Evolutionary conservation across 805 yeast species (phyloP).

Genomic region (Dipodascopsis tothii): DNA sequence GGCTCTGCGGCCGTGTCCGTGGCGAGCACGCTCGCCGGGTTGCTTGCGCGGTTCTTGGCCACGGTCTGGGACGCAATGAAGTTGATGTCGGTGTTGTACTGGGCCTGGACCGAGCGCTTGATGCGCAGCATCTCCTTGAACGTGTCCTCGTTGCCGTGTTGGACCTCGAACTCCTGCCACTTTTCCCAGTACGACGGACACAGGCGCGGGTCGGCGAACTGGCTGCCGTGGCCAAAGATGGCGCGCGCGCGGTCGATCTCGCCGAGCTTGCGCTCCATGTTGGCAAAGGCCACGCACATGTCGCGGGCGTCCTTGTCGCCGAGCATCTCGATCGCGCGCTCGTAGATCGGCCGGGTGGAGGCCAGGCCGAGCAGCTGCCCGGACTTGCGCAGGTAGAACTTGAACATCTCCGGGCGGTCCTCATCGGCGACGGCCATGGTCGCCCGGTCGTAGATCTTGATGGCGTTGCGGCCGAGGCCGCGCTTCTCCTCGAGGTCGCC

Average conservation of each 20-base stretch:
- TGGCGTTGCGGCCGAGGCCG: slow-evolving; percentile 47
- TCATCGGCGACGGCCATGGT: slow-evolving; percentile 29
- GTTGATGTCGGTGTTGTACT: slow-evolving; percentile 26
- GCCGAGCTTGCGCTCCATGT: slow-evolving; percentile 45
- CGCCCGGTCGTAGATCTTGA: slow-evolving; percentile 42
- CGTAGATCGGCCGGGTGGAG: slow-evolving; percentile 44
- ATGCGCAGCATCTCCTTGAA: slow-evolving; percentile 66
- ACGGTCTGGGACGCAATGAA: slow-evolving; percentile 25
- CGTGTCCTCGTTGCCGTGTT: slow-evolving; percentile 60
- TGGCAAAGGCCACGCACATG: slow-evolving; percentile 48
- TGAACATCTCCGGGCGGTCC: slow-evolving; percentile 38
- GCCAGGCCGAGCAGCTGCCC: slow-evolving; percentile 36
- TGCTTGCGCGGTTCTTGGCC: slow-evolving; percentile 6
- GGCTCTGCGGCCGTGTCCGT: background rate
- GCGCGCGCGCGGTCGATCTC: slow-evolving; percentile 59
- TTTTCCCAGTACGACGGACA: slow-evolving; percentile 45
- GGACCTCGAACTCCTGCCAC: slow-evolving; percentile 72
- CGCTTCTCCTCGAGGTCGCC: slow-evolving; percentile 52
- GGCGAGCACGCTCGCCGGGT: too few relatives aligned
- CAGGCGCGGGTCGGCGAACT: slow-evolving; percentile 33
- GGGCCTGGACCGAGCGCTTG: slow-evolving; percentile 41
- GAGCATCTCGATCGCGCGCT: slow-evolving; percentile 44
- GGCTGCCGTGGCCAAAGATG: slow-evolving; percentile 49
- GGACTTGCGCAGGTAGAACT: slow-evolving; percentile 38
- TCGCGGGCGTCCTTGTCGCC: slow-evolving; percentile 38